Evolutionary conservation across 1,284 basidiomycete genomes (phyloP), one percentile per base, ranked within the genome.

Genomic region (Butyriboletus appendiculatus): DNA sequence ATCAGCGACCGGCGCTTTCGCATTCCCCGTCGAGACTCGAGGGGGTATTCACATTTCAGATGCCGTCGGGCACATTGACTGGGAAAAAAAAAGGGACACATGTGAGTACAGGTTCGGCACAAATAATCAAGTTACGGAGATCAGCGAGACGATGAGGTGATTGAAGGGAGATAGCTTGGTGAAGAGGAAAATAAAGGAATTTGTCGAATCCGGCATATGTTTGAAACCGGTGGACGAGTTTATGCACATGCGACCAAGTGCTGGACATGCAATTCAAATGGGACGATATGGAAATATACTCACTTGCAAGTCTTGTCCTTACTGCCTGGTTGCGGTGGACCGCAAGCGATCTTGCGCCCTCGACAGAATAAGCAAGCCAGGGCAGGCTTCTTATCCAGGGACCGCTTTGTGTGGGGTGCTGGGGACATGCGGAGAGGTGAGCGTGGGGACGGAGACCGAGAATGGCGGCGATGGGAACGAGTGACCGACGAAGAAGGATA

Each of bases 271-370:
- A 38, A 37, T 34, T n/a, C 16, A 37, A 46, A 54, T n/a, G n/a
- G 14, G 40, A 26, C 10, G 10, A 44, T 41, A 51, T 8, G 52
- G 32, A 45, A 40, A 46, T 41, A 6, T 4, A 79, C 84, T 75
- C 59, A 85, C 84, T 82, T 82, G 82, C 83, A 85, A 1, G 81
- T 81, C 58, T 75, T 76, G 58, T 82, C 81, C 43, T 73, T 70
- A 57, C 75, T 79, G 12, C 74, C 78, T 4, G 77, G 73, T 18
- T 75, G 58, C 2, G 81, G 80, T 18, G 81, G 78, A 0, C 82
- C 81, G 55, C 84, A 86, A 4, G 84, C 84, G 51, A 86, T 86
- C 70, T 86, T 85, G 41, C 83, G 72, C 5, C 80, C 81, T 34
- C 84, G 74, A 63, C 83, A 85, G 62, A 86, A 86, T 14, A 81